A percentile compares a stretch with the other conserved stretches of the same genome.
Evolutionary conservation across 2,329 filamentous ascomycete species (phyloP).

Genomic region (Setomelanomma holmii): DNA sequence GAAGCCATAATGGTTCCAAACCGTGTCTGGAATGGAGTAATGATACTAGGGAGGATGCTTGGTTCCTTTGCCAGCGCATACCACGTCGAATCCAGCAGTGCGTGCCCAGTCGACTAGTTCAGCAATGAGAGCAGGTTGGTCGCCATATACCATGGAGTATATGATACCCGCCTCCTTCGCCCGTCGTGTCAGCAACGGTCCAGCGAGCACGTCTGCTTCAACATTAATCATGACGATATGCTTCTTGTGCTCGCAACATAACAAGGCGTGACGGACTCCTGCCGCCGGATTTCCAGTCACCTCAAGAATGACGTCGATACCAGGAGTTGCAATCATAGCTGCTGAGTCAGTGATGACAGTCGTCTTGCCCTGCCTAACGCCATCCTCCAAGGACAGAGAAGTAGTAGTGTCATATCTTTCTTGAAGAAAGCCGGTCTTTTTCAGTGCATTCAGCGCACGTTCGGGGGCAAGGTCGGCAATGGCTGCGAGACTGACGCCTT

Average conservation of each 20-base stretch:
- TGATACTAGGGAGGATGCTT: constrained; percentile 57
- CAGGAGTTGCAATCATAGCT: constrained; percentile 52
- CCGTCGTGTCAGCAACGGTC: constrained; percentile 51
- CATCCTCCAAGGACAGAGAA: constrained; percentile 37
- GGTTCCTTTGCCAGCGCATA: constrained; percentile 56
- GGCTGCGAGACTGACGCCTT: constrained; percentile 53
- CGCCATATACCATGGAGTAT: constrained; percentile 58
- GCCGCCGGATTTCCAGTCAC: constrained; percentile 54
- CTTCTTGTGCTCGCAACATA: constrained; percentile 57
- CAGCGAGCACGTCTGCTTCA: constrained; percentile 55
- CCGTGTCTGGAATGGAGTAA: constrained; percentile 56
- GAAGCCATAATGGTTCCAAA: constrained; percentile 58
- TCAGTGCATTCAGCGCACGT: constrained; percentile 50
- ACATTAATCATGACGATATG: constrained; percentile 60
- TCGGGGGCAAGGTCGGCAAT: constrained; percentile 55
- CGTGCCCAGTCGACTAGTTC: constrained; percentile 55
- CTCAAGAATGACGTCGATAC: constrained; percentile 55
- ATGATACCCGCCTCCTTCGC: constrained; percentile 56
- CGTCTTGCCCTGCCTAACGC: constrained; percentile 51
- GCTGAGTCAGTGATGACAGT: constrained; percentile 54
- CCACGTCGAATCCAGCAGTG: constrained; percentile 54
- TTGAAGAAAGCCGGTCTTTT: constrained; percentile 51
- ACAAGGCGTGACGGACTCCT: constrained; percentile 53
- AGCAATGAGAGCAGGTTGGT: constrained; percentile 55
- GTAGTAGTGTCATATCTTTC: constrained; percentile 49